Conservation (phyloP, 805 yeast genomes). For the Osmozyma mogii region DNA sequence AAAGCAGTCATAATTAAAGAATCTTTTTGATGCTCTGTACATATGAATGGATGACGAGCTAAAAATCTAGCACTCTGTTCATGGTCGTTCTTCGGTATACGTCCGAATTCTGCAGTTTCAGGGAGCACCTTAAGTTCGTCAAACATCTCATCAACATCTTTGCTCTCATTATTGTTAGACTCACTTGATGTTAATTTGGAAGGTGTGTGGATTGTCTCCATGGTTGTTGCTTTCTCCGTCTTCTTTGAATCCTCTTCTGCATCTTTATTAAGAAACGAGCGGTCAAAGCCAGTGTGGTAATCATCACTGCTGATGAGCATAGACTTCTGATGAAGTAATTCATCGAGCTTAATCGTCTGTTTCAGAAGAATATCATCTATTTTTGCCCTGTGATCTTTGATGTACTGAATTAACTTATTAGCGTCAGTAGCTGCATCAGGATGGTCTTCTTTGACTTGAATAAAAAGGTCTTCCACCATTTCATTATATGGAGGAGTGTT, state of each 20-base stretch:
- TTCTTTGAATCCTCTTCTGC: conserved; percentile 16
- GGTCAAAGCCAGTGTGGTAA: conserved; percentile 85
- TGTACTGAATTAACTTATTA: conserved; percentile 27
- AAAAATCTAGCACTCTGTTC: conserved; percentile 45
- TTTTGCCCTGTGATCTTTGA: conserved; percentile 58
- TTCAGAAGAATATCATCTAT: conserved; percentile 58
- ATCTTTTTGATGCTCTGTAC: conserved; percentile 81
- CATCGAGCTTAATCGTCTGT: conserved; percentile 59
- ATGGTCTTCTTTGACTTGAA: conserved; percentile 63
- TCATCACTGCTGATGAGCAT: conserved; percentile 83
- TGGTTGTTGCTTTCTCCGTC: conserved; percentile 19
- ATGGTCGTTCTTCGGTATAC: conserved; percentile 43
- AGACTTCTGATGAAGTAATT: conserved; percentile 62
- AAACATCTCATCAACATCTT: conserved; percentile 15
- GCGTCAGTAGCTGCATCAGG: conserved; percentile 36
- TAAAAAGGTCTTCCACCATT: conserved; percentile 84
- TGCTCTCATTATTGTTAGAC: conserved; percentile 1
- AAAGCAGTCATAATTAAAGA: conserved; percentile 90
- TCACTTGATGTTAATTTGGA: conserved; percentile 1
- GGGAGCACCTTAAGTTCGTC: conserved; percentile 51
- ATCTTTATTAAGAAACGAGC: conserved; percentile 68
- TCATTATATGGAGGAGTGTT: conserved; percentile 68
- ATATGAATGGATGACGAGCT: conserved; percentile 55
- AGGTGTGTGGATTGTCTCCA: conserved; percentile 25
- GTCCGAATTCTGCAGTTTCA: conserved; percentile 59